Conservation (phyloP, 108 stramenopile species). For the Skeletonema grethae region DNA sequence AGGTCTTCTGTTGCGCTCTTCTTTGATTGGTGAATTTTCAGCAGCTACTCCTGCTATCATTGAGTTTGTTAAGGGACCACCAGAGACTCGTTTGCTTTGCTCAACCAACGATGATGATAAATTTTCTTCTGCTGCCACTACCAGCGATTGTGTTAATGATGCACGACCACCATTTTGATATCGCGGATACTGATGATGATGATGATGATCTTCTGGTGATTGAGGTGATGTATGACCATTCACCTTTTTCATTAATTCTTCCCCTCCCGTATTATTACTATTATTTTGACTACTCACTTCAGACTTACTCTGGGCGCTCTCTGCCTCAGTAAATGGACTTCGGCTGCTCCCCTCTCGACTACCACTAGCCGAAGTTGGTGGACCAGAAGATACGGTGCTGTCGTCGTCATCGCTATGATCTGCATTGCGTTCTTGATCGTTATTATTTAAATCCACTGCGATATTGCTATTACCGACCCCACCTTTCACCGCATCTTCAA, state of each 20-base stretch:
- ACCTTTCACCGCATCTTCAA: background rate
- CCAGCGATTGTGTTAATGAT: background rate
- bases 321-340: conserved; percentile 1
- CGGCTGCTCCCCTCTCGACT: conserved; percentile 5
- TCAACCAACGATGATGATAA: too few species aligned
- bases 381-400: background rate
- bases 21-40: too few species aligned
- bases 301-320: background rate
- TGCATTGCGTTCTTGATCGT: background rate
- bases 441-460: background rate
- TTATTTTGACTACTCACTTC: background rate
- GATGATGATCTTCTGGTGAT: background rate
- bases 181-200: background rate
- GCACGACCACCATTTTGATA: background rate
- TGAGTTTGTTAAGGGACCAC: too few species aligned
- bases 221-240: background rate
- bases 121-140: background rate
- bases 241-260: background rate
- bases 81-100: too few species aligned
- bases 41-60: too few species aligned
- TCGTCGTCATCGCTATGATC: background rate
- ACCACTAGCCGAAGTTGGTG: background rate
- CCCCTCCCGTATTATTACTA: background rate
- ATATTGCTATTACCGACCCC: background rate
- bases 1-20: too few species aligned